Evolutionary conservation across 1,139 yeast genomes (phyloP), one percentile per base, ranked within the genome.

Genomic region (Kodamaea arcana): DNA sequence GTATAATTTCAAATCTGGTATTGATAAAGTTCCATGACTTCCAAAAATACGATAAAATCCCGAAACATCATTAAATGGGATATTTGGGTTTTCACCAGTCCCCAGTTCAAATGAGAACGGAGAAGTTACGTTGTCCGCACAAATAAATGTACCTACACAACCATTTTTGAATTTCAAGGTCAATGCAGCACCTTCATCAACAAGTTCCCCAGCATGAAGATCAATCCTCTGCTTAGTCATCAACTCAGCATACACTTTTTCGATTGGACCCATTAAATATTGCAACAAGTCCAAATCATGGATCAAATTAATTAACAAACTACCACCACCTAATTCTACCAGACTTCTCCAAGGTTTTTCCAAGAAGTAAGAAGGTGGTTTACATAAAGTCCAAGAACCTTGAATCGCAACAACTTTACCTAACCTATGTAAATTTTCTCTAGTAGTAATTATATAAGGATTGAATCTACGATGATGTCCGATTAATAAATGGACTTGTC

Each of bases 401-500:
- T 66, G 72, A 15, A 66, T 48, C 1, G 69, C 71, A 17, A 65
- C 51, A 14, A 60, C 50, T 15, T 45, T 45, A 2, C 72, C 72
- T 33, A 65, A 44, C 27, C 48, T 51, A 21, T 40, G 37, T 36
- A 67, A 45, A 33, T 61, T 51, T 11, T 51, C 52, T 36, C 63
- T 65, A 14, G 70, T 54, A 14, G 62, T 57, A 10, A 63, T 51
- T 21, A 67, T 64, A 39, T 60, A 65, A 1, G 73, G 72, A 41
- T 67, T 67, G 44, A 67, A 68, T 18, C 74, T 47, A 30, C 74
- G 54, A 43, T 68, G 73, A 45, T 68, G 74, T 3, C 74, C 74
- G 21, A 68, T 62, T 27, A 68, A 51, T 20, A 67, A 51, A 32
- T 57, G 55, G 10, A 66, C 63, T 25, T 54, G 48, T 30, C 49